Conservation (phyloP, 148 eudicot species). For the Vaccinium corymbosum region DNA sequence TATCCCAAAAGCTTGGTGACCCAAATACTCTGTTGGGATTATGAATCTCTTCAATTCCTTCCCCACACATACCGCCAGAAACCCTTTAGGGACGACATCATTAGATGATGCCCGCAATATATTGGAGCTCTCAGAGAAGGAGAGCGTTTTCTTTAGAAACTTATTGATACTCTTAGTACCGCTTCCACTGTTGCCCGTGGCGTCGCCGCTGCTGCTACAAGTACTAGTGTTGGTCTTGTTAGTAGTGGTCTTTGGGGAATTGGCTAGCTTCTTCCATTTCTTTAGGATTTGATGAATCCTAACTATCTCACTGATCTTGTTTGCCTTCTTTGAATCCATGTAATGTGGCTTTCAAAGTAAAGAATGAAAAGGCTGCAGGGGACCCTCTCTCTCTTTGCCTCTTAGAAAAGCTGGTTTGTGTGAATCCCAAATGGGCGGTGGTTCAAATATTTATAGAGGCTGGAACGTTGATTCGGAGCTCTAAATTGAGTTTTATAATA, state of each 20-base stretch:
- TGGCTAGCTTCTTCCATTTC: slow-evolving; percentile 76
- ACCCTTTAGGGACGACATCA: slow-evolving; percentile 61
- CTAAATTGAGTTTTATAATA: background rate
- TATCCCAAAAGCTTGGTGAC: slow-evolving; percentile 60
- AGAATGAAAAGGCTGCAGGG: background rate
- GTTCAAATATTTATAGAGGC: slow-evolving; percentile 1
- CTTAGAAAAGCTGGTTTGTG: background rate
- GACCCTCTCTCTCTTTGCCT: background rate
- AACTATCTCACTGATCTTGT: slow-evolving; percentile 83
- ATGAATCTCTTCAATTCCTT: slow-evolving; percentile 66
- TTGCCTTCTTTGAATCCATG: slow-evolving; percentile 67
- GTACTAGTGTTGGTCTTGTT: slow-evolving; percentile 14
- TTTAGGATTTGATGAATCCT: slow-evolving; percentile 76
- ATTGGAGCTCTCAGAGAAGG: slow-evolving; percentile 56
- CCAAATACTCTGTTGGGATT: slow-evolving; percentile 68
- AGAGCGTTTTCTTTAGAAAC: slow-evolving; percentile 74
- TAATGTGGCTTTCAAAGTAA: background rate
- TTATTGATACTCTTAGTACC: slow-evolving; percentile 51
- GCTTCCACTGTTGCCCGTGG: slow-evolving; percentile 15
- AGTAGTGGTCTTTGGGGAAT: slow-evolving; percentile 27
- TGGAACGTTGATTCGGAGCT: background rate
- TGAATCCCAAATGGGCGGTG: background rate
- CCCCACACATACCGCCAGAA: slow-evolving; percentile 72
- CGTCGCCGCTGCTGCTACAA: slow-evolving; percentile 3
- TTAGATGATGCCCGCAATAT: slow-evolving; percentile 9